Percentiles rank a stretch among this genome's conserved stretches.
Conservation (phyloP, 495 filamentous ascomycete species). For the Penicillium pulvis region DNA sequence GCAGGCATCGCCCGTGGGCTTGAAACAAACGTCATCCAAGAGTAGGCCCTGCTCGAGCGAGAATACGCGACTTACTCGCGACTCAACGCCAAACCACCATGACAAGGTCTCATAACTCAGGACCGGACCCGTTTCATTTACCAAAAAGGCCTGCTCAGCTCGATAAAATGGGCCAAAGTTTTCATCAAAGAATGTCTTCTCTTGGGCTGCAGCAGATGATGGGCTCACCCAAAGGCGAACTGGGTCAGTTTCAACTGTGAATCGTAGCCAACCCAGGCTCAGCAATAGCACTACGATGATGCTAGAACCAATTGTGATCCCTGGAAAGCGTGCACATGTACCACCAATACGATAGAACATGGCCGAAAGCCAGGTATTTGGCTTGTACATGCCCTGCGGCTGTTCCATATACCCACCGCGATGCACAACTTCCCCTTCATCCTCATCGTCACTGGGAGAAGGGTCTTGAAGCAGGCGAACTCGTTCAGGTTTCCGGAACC, state of each 20-base stretch:
- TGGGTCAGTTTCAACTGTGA: constrained; percentile 84
- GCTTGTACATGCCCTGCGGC: constrained; percentile 65
- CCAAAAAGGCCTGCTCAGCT: constrained; percentile 87
- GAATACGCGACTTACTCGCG: constrained; percentile 66
- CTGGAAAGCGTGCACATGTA: constrained; percentile 78
- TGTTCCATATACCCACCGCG: constrained; percentile 70
- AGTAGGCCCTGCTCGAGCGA: constrained; percentile 62
- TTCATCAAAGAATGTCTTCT: constrained; percentile 93
- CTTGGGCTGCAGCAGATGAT: constrained; percentile 82
- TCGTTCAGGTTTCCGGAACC: constrained; percentile 73
- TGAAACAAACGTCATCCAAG: constrained; percentile 88
- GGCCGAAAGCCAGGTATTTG: constrained; percentile 78
- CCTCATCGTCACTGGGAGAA: constrained; percentile 84
- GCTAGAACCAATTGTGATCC: constrained; percentile 73
- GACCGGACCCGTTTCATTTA: constrained; percentile 81
- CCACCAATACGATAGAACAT: constrained; percentile 83
- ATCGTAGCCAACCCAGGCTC: constrained; percentile 84
- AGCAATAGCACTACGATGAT: constrained; percentile 71
- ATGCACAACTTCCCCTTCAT: constrained; percentile 73
- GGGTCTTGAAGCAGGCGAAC: constrained; percentile 85
- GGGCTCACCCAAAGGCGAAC: constrained; percentile 95
- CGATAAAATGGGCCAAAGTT: constrained; percentile 96
- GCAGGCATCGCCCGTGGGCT: constrained; percentile 85
- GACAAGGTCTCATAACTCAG: constrained; percentile 81
- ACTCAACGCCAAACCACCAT: constrained; percentile 96